phyloP scores from a whole-genome alignment of 208 protist genomes.

The Endotrypanum monterogeii region DNA sequence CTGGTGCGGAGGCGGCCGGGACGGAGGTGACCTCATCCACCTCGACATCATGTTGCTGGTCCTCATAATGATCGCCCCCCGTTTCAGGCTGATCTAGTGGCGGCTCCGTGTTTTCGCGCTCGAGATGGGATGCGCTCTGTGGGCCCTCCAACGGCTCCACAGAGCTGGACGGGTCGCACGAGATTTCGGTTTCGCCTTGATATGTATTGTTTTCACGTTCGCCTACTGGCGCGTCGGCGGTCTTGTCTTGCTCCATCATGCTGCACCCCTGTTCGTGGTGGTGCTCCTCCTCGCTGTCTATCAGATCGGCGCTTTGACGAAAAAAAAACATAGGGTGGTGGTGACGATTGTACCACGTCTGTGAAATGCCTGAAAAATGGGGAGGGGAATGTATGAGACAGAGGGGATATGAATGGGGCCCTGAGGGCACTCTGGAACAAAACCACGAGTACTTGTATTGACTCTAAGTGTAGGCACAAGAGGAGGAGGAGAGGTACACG shows the following conservation, averaged over 20 bases:
- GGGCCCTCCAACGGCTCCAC: neutral
- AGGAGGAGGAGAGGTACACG: neutral
- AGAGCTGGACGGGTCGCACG: neutral
- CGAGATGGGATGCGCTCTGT: neutral
- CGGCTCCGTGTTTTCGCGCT: conserved; percentile 18
- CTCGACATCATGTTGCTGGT: conserved; percentile 7
- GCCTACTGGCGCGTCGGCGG: neutral
- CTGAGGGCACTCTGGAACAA: neutral
- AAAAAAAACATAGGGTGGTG: conserved; percentile 14
- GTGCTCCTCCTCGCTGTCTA: neutral
- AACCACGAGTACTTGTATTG: neutral
- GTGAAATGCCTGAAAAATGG: neutral
- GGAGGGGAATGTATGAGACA: neutral
- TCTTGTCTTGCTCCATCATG: neutral
- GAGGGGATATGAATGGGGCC: neutral
- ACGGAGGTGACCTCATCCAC: conserved; percentile 6
- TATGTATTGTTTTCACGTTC: neutral
- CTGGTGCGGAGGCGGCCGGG: conserved; percentile 5
- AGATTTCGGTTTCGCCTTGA: neutral
- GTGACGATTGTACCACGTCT: neutral
- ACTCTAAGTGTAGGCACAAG: neutral
- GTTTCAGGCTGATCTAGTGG: conserved; percentile 12
- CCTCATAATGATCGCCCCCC: neutral
- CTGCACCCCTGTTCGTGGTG: conserved; percentile 14
- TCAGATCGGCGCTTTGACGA: conserved; percentile 13